Base-by-base conservation (phyloP, 108 stramenopile species). In the Nannochloropsis gaditana region DNA sequence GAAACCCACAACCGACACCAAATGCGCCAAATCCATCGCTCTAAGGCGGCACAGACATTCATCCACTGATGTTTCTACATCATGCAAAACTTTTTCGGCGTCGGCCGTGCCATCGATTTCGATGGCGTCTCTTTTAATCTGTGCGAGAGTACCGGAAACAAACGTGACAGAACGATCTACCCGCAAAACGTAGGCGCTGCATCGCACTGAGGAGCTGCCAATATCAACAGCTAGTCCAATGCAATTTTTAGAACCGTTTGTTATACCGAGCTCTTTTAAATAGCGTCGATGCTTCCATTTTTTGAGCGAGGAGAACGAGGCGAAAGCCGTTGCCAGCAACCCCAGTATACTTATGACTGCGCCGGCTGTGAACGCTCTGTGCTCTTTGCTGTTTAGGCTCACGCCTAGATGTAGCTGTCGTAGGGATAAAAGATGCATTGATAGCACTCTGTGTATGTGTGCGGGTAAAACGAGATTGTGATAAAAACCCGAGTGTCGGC, bases 131-230 rank as follows among this genome's bases (percentile, higher is more conserved):
- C 81, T 80, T 45, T 85, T 85, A 21, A 85, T 45, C 21, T 85
- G 85, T n/a, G 81, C 85, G 8, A 45, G 43, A 45, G 80, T 81
- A 45, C 85, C 85, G 42, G 85, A 80, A 44, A 85, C 45, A 11
- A 82, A 81, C 41, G 59, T 9, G 45, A 81, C 80, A 11, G 45
- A 43, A 5, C 80, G 43, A 11, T 45, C 85, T 45, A 45, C 80
- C 8, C 59, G 59, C 8, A 73, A 73, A 9, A 45, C 42, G 44
- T 85, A 85, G 44, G 85, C 85, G 45, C 80, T 81, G 47, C 85
- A 85, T 45, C 85, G 41, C 41, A 85, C 85, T 5, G 85, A 85
- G 42, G 85, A 85, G 45, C 85, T 85, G 45, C 85, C 85, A 81
- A 85, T 85, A 19, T 85, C 85, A 9, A 85, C 19, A 5, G 85